Conservation (phyloP, 2,329 filamentous ascomycete genomes). For the Trichoderma atrobrunneum region DNA sequence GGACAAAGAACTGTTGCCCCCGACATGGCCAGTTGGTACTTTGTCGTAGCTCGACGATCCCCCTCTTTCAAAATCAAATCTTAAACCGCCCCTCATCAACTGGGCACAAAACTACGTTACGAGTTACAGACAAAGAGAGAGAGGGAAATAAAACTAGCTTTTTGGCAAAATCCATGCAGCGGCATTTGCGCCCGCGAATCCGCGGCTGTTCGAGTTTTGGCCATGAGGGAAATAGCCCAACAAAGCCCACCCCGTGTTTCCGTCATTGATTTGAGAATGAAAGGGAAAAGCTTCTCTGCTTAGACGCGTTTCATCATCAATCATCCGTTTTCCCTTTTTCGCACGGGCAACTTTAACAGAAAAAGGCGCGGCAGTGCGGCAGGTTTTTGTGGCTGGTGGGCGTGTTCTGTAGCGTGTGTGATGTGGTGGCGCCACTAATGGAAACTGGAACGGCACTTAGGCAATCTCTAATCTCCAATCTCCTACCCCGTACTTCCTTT, state of each 20-base stretch:
- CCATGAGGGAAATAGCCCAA: not conserved
- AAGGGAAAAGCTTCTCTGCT: not conserved
- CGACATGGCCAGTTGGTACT: not conserved
- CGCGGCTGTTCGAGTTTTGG: not conserved
- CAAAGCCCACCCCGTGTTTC: not conserved
- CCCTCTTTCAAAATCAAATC: not conserved
- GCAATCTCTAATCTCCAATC: not conserved
- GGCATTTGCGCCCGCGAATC: not conserved
- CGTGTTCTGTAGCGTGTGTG: not conserved
- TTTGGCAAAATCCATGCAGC: not conserved
- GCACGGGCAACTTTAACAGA: not conserved
- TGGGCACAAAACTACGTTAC: not conserved
- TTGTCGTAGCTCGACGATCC: not conserved
- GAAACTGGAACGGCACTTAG: not conserved
- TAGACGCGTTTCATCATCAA: not conserved
- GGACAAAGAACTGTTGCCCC: not conserved
- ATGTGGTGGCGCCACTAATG: not conserved
- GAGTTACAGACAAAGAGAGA: not conserved
- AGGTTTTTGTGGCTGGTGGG: not conserved
- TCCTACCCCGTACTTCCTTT: not conserved
- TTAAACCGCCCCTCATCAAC: not conserved
- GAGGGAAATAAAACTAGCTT: not conserved
- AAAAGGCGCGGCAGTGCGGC: not conserved
- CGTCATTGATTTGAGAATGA: not conserved
- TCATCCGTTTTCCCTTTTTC: not conserved